Base-by-base conservation (phyloP, 345 rosid species). In the Camelina hispida region DNA sequence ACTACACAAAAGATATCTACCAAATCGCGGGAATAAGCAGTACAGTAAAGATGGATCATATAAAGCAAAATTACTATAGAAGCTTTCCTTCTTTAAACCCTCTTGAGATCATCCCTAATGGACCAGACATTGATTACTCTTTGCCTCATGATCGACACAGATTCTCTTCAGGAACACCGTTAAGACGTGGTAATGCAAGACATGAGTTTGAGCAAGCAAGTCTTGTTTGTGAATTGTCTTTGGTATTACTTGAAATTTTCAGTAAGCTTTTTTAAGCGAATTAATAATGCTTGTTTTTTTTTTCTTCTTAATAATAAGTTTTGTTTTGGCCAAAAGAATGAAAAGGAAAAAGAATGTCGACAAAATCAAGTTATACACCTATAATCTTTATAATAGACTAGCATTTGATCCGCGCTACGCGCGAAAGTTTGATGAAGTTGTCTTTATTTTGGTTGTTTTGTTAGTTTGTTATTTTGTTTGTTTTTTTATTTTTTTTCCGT, bases 81-180 rank as follows among this genome's bases (percentile, higher is more conserved):
- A 89, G 95, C 67, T 91, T 87, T 78, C 90, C 92, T 63, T 68
- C 87, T 9, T 75, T 86, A 73, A 86, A 89, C 79, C 87, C 86
- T 11, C 81, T 62, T 51, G 90, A 88, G 75, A 85, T 86, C 52
- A 69, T 89, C 40, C 89, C 95, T 68, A 51, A 48, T 18, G 95
- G 95, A 72, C 89, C 89, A 18, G 75, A 86, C 53, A 75, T 85
- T 8, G 83, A 89, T 78, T 87, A 79, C 65, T 75, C 87, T 47
- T 68, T 83, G 4, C 82, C 87, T 5, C 95, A 87, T 71, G 84
- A 86, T 66, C 71, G 90, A 67, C 83, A 83, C 10, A 83, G 74
- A 75, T 85, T 89, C 60, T 58, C 72, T 18, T 46, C 42, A 17
- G 38, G 17, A 59, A 54, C 0, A 22, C 7, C 4, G 7, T 20